Conservation (phyloP, 352 stramenopile genomes). For the Elongisporangium anandrum region DNA sequence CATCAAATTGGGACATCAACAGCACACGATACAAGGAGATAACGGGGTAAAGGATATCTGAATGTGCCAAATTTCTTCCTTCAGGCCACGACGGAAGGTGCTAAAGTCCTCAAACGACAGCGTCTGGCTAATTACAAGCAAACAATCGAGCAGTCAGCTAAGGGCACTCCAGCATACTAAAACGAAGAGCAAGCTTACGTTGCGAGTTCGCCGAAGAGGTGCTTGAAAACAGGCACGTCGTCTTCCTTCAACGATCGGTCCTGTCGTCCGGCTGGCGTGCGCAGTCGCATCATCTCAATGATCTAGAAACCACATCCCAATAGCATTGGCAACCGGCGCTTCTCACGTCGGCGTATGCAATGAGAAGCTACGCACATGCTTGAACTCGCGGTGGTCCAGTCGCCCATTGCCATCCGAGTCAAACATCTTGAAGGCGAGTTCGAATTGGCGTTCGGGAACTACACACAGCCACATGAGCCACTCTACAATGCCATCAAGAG, state of each 20-base stretch:
- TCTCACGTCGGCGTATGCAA: not conserved
- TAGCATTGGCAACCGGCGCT: not conserved
- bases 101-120: constrained; percentile 83
- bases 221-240: constrained; percentile 78
- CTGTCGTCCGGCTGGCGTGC: constrained; percentile 73
- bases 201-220: constrained; percentile 78
- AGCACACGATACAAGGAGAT: constrained; percentile 1
- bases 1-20: not conserved
- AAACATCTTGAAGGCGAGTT: constrained; percentile 90
- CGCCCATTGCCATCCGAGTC: constrained; percentile 77
- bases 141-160: not conserved
- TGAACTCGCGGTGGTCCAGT: constrained; percentile 83
- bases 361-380: constrained; percentile 39
- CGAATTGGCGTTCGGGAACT: constrained; percentile 84
- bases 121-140: constrained; percentile 33
- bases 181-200: constrained; percentile 23
- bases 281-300: constrained; percentile 78
- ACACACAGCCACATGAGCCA: not conserved
- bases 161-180: not conserved
- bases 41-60: constrained; percentile 74
- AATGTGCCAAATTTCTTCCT: constrained; percentile 85
- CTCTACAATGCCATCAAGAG: not conserved
- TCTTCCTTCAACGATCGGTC: constrained; percentile 75
- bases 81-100: constrained; percentile 62
- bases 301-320: constrained; percentile 37